Evolutionary conservation across 2,329 filamentous ascomycete genomes (phyloP), one percentile per base, ranked within the genome.

Genomic region (Xylaria digitata): DNA sequence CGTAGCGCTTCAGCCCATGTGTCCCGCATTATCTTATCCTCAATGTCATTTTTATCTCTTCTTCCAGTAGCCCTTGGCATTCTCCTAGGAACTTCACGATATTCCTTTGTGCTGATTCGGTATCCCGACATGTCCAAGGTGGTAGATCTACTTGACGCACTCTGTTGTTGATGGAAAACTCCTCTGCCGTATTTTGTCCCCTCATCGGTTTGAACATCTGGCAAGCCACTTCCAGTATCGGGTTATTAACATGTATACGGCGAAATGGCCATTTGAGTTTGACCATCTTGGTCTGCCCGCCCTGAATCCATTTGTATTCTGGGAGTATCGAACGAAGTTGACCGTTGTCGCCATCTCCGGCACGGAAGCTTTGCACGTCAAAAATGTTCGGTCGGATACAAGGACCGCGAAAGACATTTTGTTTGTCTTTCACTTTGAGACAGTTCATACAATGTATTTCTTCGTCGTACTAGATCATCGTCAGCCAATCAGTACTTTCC

Each of bases 401-500:
- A 15, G 37, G 37, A 19, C 53, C 23, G 37, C 9, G 17, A 26
- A 26, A 56, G n/a, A 56, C 37, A 23, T 56, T 56, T 19, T 56
- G 53, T 45, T 32, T 56, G 23, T 56, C 37, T 56, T 56, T 56
- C 2, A 56, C 53, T 45, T 56, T 56, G 5, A 45, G 6, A 32
- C 53, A 56, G 19, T 45, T 43, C 13, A 43, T 42, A 17, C 37
- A 56, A 13, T 19, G 37, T 30, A 56, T 23, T n/a, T 56, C 19
- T 43, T 56, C 19, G 40, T 56, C 13, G n/a, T 15, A 56, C 53
- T 56, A 26, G 19, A 26, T 34, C 21, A 26, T 45, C 13, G 53
- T 43, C 9, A 43, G 42, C 26, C 9, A 56, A 37, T 1, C 15
- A 15, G 19, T 43, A 3, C n/a, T 5, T 43, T 26, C 17, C 19